Evolutionary conservation across 495 filamentous ascomycete species (phyloP).

Genomic region (Penicillium bovifimosum): DNA sequence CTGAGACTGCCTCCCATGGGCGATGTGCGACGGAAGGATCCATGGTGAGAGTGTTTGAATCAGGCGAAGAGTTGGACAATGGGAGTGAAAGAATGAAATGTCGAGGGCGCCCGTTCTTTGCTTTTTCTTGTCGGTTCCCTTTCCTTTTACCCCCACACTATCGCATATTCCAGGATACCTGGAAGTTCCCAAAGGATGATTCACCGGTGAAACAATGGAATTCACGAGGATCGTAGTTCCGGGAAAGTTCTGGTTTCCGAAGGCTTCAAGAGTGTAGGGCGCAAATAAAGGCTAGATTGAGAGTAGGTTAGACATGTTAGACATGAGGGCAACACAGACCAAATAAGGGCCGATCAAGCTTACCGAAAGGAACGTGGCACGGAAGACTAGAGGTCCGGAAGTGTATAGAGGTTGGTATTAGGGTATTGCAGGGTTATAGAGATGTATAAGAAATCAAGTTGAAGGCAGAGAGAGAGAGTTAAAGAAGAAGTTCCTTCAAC

Average conservation of each 20-base stretch:
- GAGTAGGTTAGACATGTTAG: background rate
- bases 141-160: constrained; percentile 11
- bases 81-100: constrained; percentile 8
- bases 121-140: no score
- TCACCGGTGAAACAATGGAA: background rate
- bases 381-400: background rate
- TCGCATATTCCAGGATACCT: constrained; percentile 24
- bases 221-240: no score
- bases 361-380: background rate
- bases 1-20: constrained; percentile 39
- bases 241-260: no score
- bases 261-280: background rate
- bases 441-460: background rate
- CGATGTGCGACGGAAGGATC: constrained; percentile 37
- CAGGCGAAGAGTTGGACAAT: background rate
- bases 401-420: background rate
- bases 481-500: background rate
- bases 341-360: background rate
- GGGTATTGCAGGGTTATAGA: background rate
- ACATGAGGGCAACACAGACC: background rate
- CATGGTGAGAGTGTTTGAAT: constrained; percentile 24
- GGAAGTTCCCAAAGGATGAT: background rate
- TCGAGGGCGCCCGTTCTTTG: background rate
- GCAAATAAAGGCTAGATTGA: background rate
- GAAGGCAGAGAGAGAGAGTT: background rate